phyloP scores from a whole-genome alignment of 805 yeast genomes.

The Candida silvatica region DNA sequence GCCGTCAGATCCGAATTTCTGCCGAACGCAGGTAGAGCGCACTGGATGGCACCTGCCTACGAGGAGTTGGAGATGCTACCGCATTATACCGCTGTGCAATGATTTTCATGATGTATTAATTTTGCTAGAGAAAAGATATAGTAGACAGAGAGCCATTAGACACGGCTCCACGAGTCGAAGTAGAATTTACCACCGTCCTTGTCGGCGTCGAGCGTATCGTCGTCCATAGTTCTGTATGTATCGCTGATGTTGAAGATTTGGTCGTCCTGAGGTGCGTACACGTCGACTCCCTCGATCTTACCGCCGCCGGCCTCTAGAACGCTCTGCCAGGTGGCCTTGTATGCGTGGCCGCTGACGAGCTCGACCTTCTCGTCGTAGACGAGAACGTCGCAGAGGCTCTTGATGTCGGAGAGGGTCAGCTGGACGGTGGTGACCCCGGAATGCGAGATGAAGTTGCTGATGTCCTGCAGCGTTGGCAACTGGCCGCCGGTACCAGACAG shows the following conservation, averaged over 20 bases:
- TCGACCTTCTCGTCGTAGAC: constrained; percentile 83
- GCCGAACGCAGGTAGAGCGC: too few relatives aligned
- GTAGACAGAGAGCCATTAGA: constrained; percentile 6
- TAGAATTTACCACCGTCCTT: constrained; percentile 11
- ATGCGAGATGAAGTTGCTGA: constrained; percentile 62
- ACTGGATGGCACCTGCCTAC: too few relatives aligned
- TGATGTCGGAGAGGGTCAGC: constrained; percentile 61
- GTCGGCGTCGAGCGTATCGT: constrained; percentile 11
- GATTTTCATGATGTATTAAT: too few relatives aligned
- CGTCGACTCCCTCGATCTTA: constrained; percentile 19
- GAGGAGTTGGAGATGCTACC: constrained; percentile 7
- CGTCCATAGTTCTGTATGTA: constrained; percentile 22
- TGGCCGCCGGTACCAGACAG: constrained; percentile 24
- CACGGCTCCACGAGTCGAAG: constrained; percentile 24
- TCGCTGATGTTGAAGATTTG: constrained; percentile 23
- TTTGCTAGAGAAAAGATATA: too few relatives aligned
- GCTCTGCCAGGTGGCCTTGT: constrained; percentile 78
- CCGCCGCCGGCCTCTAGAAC: constrained; percentile 61
- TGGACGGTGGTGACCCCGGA: constrained; percentile 80
- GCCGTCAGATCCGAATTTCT: too few relatives aligned
- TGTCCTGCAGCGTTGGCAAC: constrained; percentile 65
- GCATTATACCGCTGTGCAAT: too few relatives aligned
- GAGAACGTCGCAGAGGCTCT: constrained; percentile 80
- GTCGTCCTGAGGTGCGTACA: constrained; percentile 20
- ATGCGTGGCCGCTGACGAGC: constrained; percentile 49